Percentiles rank a stretch among this genome's conserved stretches.
phyloP scores from a whole-genome alignment of 345 rosid species.

The Cardamine resedifolia region DNA sequence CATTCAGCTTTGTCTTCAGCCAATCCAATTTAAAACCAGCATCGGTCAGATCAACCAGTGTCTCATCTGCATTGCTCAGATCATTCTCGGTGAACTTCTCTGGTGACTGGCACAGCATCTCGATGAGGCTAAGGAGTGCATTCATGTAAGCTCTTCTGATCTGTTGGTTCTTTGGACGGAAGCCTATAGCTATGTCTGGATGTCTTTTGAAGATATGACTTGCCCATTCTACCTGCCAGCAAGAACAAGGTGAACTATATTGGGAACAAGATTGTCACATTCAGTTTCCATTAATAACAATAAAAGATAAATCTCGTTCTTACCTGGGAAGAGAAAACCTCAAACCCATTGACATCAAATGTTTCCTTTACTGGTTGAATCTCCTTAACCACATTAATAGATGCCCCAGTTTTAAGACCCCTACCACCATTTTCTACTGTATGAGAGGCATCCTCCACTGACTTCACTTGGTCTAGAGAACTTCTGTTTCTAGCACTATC shows the following conservation, averaged over 20 bases:
- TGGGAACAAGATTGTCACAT: too few relatives aligned
- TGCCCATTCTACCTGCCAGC: background rate
- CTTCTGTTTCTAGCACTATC: background rate
- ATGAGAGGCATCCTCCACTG: background rate
- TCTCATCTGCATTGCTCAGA: too few relatives aligned
- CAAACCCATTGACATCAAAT: conserved; percentile 18
- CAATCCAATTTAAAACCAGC: too few relatives aligned
- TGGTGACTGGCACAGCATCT: background rate
- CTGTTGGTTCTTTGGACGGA: background rate
- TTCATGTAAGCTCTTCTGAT: background rate
- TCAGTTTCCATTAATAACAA: background rate
- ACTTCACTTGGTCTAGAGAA: background rate
- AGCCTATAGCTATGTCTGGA: background rate
- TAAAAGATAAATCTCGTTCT: background rate
- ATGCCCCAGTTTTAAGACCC: background rate
- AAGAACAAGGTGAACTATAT: background rate
- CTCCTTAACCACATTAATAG: background rate
- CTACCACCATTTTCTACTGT: background rate
- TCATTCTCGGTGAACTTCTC: background rate
- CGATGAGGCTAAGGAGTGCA: background rate
- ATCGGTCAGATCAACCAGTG: too few relatives aligned
- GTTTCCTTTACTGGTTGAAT: background rate
- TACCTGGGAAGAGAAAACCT: background rate
- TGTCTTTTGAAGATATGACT: background rate
- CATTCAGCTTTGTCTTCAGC: too few relatives aligned